Percentiles rank a stretch among this genome's conserved stretches.
Evolutionary conservation across 257 asterid species (phyloP).

Genomic region (Solanum etuberosum): DNA sequence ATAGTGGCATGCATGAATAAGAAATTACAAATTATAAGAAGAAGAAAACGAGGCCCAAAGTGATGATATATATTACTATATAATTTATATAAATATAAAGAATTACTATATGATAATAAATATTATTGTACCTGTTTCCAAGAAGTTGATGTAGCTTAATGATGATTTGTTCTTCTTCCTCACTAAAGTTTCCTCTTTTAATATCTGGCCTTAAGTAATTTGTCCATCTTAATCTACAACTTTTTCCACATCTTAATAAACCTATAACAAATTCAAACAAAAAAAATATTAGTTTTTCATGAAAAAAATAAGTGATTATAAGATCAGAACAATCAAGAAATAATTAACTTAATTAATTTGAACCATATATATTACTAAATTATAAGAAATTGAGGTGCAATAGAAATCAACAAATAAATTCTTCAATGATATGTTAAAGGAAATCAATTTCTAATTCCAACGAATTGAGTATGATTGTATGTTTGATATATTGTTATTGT

Average conservation of each 20-base stretch:
- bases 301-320: neutral
- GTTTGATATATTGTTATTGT: neutral
- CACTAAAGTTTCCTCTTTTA: conserved; percentile 21
- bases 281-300: neutral
- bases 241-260: conserved; percentile 23
- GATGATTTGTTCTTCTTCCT: conserved; percentile 22
- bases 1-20: neutral
- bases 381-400: neutral
- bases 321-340: neutral
- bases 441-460: neutral
- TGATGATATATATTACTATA: too few species aligned
- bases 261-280: neutral
- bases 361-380: neutral
- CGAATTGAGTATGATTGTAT: neutral
- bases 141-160: conserved; percentile 8
- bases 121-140: conserved; percentile 14
- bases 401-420: neutral
- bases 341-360: too few species aligned
- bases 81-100: neutral
- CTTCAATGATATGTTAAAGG: neutral
- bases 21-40: neutral
- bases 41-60: neutral
- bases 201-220: conserved; percentile 26
- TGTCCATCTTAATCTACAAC: conserved; percentile 28
- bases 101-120: neutral